phyloP scores from a whole-genome alignment of 139 green algal genomes.

The Chlorella sorokiniana region DNA sequence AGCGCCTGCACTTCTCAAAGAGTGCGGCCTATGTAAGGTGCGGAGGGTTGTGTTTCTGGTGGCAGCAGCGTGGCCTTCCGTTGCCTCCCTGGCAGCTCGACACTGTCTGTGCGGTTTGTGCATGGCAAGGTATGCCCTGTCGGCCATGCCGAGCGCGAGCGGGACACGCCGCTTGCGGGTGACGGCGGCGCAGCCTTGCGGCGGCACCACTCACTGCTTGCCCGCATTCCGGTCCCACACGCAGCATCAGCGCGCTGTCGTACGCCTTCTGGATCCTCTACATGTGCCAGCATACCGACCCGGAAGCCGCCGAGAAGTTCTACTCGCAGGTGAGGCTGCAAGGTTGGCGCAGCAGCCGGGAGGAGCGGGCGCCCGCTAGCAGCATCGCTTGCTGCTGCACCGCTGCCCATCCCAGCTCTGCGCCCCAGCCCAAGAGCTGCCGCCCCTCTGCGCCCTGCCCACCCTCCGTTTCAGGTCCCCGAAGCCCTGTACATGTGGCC shows the following conservation, averaged over 20 bases:
- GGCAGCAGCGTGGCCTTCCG: too few species aligned
- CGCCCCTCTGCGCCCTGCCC: background rate
- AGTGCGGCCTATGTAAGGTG: background rate
- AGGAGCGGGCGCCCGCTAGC: background rate
- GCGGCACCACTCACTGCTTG: too few species aligned
- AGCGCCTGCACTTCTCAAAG: background rate
- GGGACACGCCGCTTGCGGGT: too few species aligned
- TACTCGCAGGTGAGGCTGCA: conserved; percentile 14
- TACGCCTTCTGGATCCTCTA: conserved; percentile 39
- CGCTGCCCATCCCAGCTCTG: too few species aligned
- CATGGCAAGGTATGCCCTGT: too few species aligned
- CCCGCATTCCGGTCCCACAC: background rate
- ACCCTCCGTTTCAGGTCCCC: conserved; percentile 14
- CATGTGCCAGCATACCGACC: conserved; percentile 10
- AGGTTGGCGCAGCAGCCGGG: too few species aligned
- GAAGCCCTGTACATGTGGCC: conserved; percentile 41
- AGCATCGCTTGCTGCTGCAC: background rate
- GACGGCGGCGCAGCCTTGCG: too few species aligned
- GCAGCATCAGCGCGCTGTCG: conserved; percentile 21
- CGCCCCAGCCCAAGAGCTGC: background rate
- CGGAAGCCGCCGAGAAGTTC: conserved; percentile 11
- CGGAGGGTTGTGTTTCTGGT: background rate
- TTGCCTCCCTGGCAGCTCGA: too few species aligned
- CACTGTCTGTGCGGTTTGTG: too few species aligned
- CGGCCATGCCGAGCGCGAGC: too few species aligned